A percentile compares a stretch with the other conserved stretches of the same genome.
phyloP scores from a whole-genome alignment of 257 asterid species.

The Salvia hispanica region DNA sequence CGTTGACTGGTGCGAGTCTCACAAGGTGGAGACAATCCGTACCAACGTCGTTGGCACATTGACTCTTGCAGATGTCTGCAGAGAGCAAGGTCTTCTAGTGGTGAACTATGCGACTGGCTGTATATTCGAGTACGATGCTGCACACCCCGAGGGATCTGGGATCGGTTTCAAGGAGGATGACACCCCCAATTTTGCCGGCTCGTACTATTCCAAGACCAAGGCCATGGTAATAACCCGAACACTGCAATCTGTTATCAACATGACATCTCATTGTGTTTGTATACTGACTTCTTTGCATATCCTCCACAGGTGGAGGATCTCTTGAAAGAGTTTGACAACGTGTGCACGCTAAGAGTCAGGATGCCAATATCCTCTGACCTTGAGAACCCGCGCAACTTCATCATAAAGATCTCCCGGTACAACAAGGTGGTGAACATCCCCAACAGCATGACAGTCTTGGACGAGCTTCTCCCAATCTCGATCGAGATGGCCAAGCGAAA shows the following conservation, averaged over 20 bases:
- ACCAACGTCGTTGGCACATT: slow-evolving; percentile 63
- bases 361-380: slow-evolving; percentile 62
- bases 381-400: slow-evolving; percentile 58
- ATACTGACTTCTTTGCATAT: slow-evolving; percentile 1
- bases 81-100: slow-evolving; percentile 52
- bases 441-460: slow-evolving; percentile 63
- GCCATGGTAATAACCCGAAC: slow-evolving; percentile 49
- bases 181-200: slow-evolving; percentile 56
- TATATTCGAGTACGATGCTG: slow-evolving; percentile 60
- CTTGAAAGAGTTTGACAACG: slow-evolving; percentile 55
- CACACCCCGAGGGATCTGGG: slow-evolving; percentile 63
- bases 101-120: slow-evolving; percentile 67
- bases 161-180: slow-evolving; percentile 70
- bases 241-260: not conserved
- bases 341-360: slow-evolving; percentile 58
- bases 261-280: slow-evolving; percentile 1
- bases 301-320: slow-evolving; percentile 57
- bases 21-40: slow-evolving; percentile 58
- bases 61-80: slow-evolving; percentile 61
- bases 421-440: slow-evolving; percentile 61
- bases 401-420: slow-evolving; percentile 52
- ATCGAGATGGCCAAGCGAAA: slow-evolving; percentile 61
- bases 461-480: slow-evolving; percentile 58
- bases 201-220: slow-evolving; percentile 70
- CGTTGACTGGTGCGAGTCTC: slow-evolving; percentile 71